Conservation (phyloP, 2,329 filamentous ascomycete species). For the Scedosporium aurantiacum region DNA sequence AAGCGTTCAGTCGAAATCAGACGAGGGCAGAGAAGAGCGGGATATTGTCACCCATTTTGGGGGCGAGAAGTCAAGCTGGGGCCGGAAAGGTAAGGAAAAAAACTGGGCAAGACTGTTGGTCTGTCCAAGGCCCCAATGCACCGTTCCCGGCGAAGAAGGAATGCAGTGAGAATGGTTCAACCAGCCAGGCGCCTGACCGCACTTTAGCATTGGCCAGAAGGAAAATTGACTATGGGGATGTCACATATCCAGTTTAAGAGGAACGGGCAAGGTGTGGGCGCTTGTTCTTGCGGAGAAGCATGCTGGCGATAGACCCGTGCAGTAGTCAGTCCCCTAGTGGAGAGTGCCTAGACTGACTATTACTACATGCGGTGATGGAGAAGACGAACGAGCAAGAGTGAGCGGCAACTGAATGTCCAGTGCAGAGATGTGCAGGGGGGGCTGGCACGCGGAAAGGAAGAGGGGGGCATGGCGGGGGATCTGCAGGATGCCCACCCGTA, state of each 20-base stretch:
- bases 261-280: constrained; percentile 16
- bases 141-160: not conserved
- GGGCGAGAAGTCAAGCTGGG: not conserved
- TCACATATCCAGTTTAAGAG: constrained; percentile 12
- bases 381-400: constrained; percentile 13
- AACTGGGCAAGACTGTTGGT: not conserved
- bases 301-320: not conserved
- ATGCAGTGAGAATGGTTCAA: not conserved
- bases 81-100: not conserved
- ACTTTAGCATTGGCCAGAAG: constrained; percentile 14
- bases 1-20: not conserved
- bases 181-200: constrained; percentile 4
- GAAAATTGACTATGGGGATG: constrained; percentile 28
- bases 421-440: constrained; percentile 1
- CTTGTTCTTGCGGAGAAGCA: constrained; percentile 14
- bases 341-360: too few species aligned
- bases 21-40: not conserved
- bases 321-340: too few species aligned
- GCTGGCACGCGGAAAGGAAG: not conserved
- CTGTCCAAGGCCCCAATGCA: not conserved
- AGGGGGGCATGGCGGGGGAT: constrained; percentile 5
- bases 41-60: not conserved
- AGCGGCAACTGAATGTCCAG: constrained; percentile 9
- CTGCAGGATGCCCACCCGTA: constrained; percentile 4
- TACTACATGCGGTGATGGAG: constrained; percentile 4